Evolutionary conservation across 306 rosid species (phyloP), one percentile per base, ranked within the genome.

Genomic region (Luffa acutangula): DNA sequence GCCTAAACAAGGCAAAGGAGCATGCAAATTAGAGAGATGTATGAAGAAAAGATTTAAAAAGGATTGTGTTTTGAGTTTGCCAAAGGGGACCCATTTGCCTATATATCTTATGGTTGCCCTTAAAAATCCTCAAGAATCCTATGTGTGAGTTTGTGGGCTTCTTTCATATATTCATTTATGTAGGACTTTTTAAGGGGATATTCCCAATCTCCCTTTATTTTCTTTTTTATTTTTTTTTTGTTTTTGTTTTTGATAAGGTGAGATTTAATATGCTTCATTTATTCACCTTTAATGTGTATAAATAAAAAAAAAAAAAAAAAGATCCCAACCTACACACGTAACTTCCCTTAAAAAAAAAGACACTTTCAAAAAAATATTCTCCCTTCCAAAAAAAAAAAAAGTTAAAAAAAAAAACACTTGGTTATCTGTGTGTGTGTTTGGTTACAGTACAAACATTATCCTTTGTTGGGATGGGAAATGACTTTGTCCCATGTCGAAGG

Each of bases 111-210:
- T 65, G 76, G 79, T 82, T 79, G 20, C 67, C 71, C 82, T 78
- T 80, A 9, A 39, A 39, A 20, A 71, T 81, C 37, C 51, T 51
- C 70, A n/a, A 63, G 92, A 85, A 88, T 88, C 92, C 94, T 69
- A 88, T 88, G 90, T 85, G 72, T 64, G 76, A 67, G 64, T 63
- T 63, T 56, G 56, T 52, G 57, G 34, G 34, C 31, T 87, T 82
- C 81, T 90, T 80, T 82, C 66, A 76, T 80, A 59, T 78, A 59
- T 64, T 78, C 78, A 80, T 64, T 46, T 48, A 25, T 25, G 7
- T 48, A 62, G 46, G 57, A 64, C 73, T 73, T 82, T 87, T 83
- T 74, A 78, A 72, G 74, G 80, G 78, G 75, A 14, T 76, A 75
- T 75, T 72, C 80, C 53, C 49, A 39, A 41, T n/a, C 52, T 67